Conservation (phyloP, 2,329 filamentous ascomycete genomes). For the Periconia macrospinosa region DNA sequence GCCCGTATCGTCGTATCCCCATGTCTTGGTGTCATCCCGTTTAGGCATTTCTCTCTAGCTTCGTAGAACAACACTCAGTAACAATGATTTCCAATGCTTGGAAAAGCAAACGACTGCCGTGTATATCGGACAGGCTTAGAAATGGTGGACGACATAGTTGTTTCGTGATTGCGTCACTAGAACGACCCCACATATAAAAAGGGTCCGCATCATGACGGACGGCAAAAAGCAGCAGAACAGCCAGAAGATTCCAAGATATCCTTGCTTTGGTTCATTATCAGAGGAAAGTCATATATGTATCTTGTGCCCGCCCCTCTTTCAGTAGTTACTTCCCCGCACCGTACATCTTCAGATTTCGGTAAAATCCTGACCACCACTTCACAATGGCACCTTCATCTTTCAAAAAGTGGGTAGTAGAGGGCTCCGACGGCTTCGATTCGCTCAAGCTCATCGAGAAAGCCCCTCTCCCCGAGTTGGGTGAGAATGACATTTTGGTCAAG, state of each 20-base stretch:
- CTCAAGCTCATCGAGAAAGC: conserved; percentile 59
- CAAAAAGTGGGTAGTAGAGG: conserved; percentile 60
- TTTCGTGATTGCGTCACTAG: conserved; percentile 15
- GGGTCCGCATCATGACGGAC: neutral
- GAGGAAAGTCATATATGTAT: neutral
- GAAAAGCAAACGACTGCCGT: no score
- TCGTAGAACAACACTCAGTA: no score
- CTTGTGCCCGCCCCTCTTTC: neutral
- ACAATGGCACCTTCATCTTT: conserved; percentile 48
- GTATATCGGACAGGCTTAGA: conserved; percentile 3
- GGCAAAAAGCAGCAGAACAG: neutral
- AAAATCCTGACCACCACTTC: neutral
- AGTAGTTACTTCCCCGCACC: neutral
- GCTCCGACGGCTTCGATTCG: conserved; percentile 61
- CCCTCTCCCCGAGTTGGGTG: conserved; percentile 63
- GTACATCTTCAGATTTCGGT: neutral
- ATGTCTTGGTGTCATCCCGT: no score
- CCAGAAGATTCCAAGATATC: neutral
- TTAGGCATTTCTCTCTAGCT: no score
- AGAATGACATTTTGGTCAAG: conserved; percentile 73
- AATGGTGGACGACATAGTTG: neutral
- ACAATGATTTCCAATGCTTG: no score
- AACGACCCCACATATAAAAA: conserved; percentile 14
- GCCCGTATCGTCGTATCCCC: no score
- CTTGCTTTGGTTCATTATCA: no score